Evolutionary conservation across 495 filamentous ascomycete genomes (phyloP).

Genomic region (Penicillium alfredii): DNA sequence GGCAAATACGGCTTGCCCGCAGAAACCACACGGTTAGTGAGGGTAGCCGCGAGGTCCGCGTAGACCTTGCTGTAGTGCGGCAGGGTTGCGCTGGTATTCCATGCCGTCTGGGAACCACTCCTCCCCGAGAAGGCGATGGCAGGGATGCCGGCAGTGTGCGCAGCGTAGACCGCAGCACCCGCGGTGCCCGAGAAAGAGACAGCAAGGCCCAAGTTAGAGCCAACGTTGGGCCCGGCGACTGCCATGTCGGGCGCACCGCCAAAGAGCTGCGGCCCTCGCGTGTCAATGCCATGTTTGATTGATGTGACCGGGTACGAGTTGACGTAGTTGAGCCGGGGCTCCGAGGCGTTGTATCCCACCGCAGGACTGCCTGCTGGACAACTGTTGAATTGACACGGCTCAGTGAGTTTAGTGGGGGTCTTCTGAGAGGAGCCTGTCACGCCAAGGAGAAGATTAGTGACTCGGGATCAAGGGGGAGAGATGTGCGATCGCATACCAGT

Average conservation of each 20-base stretch:
- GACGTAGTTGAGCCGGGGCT: constrained; percentile 59
- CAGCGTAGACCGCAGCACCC: constrained; percentile 54
- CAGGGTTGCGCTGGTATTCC: constrained; percentile 34
- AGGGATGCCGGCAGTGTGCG: constrained; percentile 48
- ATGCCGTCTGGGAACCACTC: constrained; percentile 45
- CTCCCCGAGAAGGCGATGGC: constrained; percentile 59
- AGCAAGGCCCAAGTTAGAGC: constrained; percentile 44
- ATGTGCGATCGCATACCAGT: constrained; percentile 34
- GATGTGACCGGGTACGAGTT: constrained; percentile 63
- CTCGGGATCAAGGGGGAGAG: neutral
- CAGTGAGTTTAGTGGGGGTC: constrained; percentile 37
- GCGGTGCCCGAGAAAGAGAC: constrained; percentile 58
- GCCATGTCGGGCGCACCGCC: constrained; percentile 49
- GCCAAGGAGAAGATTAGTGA: neutral
- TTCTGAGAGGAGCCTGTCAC: constrained; percentile 46
- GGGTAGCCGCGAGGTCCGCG: constrained; percentile 51
- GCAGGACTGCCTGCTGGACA: constrained; percentile 52
- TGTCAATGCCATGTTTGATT: constrained; percentile 58
- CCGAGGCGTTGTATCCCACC: constrained; percentile 48
- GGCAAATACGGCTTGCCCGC: constrained; percentile 58
- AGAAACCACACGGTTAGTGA: constrained; percentile 47
- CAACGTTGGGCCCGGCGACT: constrained; percentile 56
- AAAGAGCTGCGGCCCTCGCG: constrained; percentile 46
- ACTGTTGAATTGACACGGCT: constrained; percentile 51
- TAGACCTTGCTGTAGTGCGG: constrained; percentile 52